Evolutionary conservation across 2,329 filamentous ascomycete species (phyloP), one percentile per base, ranked within the genome.

Genomic region (Colletotrichum orchidophilum): DNA sequence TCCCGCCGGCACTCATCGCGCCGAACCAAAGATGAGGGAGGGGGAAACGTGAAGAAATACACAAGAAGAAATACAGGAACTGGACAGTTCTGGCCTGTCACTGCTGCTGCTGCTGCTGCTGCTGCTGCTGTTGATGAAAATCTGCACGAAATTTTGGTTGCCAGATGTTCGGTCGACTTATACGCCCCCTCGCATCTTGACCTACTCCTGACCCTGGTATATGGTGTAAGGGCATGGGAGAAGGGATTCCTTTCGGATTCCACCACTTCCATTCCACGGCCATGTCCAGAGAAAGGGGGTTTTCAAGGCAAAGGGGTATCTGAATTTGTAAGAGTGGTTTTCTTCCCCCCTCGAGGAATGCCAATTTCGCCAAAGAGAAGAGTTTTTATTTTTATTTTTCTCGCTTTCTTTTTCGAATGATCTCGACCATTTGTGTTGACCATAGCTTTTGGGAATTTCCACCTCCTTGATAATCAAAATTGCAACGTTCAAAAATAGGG

Each of bases 1-100:
- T 26, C 18, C 57, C 35, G 33, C 39, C 9, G 35, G 15, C 15
- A 29, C 15, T n/a, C n/a, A n/a, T n/a, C n/a, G n/a, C n/a, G n/a
- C n/a, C n/a, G n/a, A n/a, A n/a, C n/a, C n/a, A 39, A 55, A 21
- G 52, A 31, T 26, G 50, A 18, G 52, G 21, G 24, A n/a, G 57
- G 35, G 58, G 21, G 50, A 15, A 15, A 53, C 35, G 35, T n/a
- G 35, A 42, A 42, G 35, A 42, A 39, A 42, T 18, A n/a, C 54
- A 29, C n/a, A 49, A 31, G 58, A 60, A 60, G 58, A 60, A 46
- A 60, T 13, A 42, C 39, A 60, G 58, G 58, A 60, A 60, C 58
- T 18, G 24, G 39, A 49, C 26, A 46, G 24, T 15, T 21, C 18
- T 13, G 18, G 21, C 35, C 21, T 58, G n/a, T 35, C 31, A 58